A percentile compares a stretch with the other conserved stretches of the same genome.
Evolutionary conservation across 345 rosid species (phyloP).

Genomic region (Mercurialis annua): DNA sequence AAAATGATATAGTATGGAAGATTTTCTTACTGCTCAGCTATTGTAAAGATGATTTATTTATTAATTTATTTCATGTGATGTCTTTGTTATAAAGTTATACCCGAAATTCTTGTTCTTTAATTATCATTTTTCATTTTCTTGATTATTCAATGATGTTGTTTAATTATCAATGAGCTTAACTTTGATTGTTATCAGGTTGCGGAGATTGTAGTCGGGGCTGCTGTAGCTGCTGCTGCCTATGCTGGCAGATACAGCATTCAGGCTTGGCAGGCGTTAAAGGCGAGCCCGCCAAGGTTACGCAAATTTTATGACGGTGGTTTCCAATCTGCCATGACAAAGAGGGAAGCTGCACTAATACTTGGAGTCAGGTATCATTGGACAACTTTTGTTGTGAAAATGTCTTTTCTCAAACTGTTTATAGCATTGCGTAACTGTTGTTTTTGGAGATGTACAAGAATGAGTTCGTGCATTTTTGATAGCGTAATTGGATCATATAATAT

Average conservation of each 20-base stretch:
- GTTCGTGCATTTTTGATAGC: background rate
- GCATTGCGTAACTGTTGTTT: background rate
- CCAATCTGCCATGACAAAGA: slow-evolving; percentile 31
- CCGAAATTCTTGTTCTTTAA: too few species aligned
- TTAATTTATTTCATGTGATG: too few species aligned
- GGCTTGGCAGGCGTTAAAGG: slow-evolving; percentile 43
- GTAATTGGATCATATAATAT: background rate
- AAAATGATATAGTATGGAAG: too few species aligned
- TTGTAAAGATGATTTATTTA: too few species aligned
- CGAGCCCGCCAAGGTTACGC: slow-evolving; percentile 25
- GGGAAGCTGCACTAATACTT: slow-evolving; percentile 41
- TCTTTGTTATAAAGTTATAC: too few species aligned
- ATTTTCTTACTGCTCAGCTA: too few species aligned
- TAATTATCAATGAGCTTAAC: too few species aligned
- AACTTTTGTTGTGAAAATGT: too few species aligned
- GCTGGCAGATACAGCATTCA: slow-evolving; percentile 30
- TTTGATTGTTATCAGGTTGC: slow-evolving; percentile 3
- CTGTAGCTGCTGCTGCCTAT: slow-evolving; percentile 34
- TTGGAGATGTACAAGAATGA: background rate
- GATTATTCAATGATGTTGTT: background rate
- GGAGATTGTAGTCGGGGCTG: slow-evolving; percentile 25
- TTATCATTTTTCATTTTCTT: too few species aligned
- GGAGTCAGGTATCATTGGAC: slow-evolving; percentile 30
- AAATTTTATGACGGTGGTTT: slow-evolving; percentile 43
- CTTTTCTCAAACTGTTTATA: background rate